Evolutionary conservation across 352 stramenopile genomes (phyloP), one percentile per base, ranked within the genome.

Genomic region (Phytopythium cucurbitacearum): DNA sequence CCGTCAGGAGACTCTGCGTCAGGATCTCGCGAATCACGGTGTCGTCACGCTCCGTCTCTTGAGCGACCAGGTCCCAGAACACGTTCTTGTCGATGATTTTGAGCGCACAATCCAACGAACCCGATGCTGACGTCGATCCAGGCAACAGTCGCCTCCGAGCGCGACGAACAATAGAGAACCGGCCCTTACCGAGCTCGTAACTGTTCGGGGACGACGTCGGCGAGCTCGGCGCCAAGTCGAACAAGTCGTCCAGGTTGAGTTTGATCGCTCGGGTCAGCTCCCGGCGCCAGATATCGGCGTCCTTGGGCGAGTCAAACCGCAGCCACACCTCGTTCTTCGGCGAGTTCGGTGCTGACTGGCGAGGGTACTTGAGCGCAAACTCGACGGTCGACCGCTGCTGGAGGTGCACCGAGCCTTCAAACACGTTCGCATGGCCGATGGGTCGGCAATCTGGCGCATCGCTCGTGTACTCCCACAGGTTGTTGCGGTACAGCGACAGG

Each of bases 41-140:
- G 50, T 95, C 82, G 59, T 94, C 73, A 40, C 89, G 83, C 56
- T 96, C 86, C 9, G 86, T 90, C 38, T 95, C 88, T 40, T 80
- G 62, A n/a, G 85, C 75, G 10, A 97, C 85, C n/a, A 95, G 73
- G 48, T 95, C 74, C 83, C 83, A 91, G 56, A 94, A 94, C 32
- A 83, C 66, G 42, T 76, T 77, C 59, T 98, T 97, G 67, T 99
- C 96, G 36, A 98, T 89, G 56, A 99, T 92, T 53, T 96, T 95
- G 11, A 95, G 60, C 35, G 89, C 88, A 48, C 85, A 97, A 57
- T 89, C 84, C 16, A 73, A 48, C 28, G 59, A 48, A 15, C 41
- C 44, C 33, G 35, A 21, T 43, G 36, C 4, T 48, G 28, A 21
- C 15, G 13, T 15, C 3, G 42, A 37, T 46, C 43, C 48, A 2